These are phyloP conservation scores for Erodium moschatum DNA, from an alignment of 441 rosid species.

Conservation along the genomic window DNA sequence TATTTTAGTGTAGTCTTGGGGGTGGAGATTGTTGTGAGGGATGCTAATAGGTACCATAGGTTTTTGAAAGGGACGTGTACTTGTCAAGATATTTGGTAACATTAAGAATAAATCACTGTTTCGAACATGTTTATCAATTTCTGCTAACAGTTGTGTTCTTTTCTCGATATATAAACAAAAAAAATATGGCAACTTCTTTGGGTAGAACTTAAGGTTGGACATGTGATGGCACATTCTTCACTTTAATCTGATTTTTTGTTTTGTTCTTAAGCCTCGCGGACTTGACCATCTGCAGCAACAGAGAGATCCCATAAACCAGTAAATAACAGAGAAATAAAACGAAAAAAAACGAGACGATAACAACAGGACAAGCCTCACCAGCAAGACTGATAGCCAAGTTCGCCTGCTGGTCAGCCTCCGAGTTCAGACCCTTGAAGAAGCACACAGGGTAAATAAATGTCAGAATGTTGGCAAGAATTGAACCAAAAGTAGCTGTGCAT, in stretches of 20 bases:
- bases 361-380: conserved; percentile 35
- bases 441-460: conserved; percentile 12
- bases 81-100: too few species aligned
- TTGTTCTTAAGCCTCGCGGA: conserved; percentile 32
- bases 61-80: too few species aligned
- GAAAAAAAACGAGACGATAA: too few species aligned
- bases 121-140: too few species aligned
- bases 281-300: conserved; percentile 50
- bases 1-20: conserved; percentile 36
- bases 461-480: conserved; percentile 8
- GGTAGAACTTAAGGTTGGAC: too few species aligned
- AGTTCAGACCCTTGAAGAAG: conserved; percentile 36
- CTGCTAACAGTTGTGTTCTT: too few species aligned
- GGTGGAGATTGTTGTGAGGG: conserved; percentile 44
- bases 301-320: conserved; percentile 16
- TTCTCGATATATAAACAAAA: too few species aligned
- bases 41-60: conserved; percentile 29
- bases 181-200: too few species aligned
- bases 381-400: conserved; percentile 51
- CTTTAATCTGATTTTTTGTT: too few species aligned
- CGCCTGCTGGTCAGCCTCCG: conserved; percentile 73
- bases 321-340: neutral
- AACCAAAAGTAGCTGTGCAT: neutral
- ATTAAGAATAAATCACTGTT: too few species aligned
- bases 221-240: too few species aligned